phyloP scores from a whole-genome alignment of 2,329 filamentous ascomycete genomes.

The Proliferodiscus dingleyae region DNA sequence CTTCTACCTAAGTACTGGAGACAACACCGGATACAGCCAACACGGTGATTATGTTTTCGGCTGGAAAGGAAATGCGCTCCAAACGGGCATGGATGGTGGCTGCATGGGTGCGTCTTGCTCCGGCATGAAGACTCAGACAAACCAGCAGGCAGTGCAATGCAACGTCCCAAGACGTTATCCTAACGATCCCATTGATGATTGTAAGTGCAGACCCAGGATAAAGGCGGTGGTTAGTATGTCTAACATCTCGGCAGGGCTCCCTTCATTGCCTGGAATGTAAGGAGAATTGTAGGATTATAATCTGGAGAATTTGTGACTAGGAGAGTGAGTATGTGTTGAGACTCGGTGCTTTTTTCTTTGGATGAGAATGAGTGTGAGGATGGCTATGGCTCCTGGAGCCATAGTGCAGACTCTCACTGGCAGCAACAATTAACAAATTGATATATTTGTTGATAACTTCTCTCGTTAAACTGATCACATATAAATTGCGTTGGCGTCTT shows the following conservation, averaged over 20 bases:
- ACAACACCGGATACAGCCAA: conserved; percentile 42
- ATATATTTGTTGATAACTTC: too few relatives aligned
- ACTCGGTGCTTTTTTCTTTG: too few relatives aligned
- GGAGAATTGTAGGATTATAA: too few relatives aligned
- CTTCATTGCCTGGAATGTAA: neutral
- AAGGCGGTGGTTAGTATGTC: neutral
- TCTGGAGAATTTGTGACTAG: too few relatives aligned
- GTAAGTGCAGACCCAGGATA: conserved; percentile 29
- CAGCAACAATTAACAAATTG: too few relatives aligned
- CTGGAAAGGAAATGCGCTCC: conserved; percentile 45
- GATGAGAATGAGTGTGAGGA: too few relatives aligned
- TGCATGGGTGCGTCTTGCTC: conserved; percentile 45
- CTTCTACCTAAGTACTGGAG: conserved; percentile 39
- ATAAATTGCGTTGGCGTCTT: too few relatives aligned
- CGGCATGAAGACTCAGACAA: conserved; percentile 39
- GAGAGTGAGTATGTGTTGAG: too few relatives aligned
- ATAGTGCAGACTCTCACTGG: too few relatives aligned
- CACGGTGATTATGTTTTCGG: conserved; percentile 50
- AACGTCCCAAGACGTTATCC: conserved; percentile 41
- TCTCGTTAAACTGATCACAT: too few relatives aligned
- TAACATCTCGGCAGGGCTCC: neutral
- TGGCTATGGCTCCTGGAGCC: too few relatives aligned
- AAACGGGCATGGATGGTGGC: conserved; percentile 43
- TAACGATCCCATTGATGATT: conserved; percentile 45
- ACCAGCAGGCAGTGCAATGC: conserved; percentile 43